These are phyloP conservation scores for Sarcodon sp. DNA, from an alignment of 768 basidiomycete species.

Conservation along the genomic window DNA sequence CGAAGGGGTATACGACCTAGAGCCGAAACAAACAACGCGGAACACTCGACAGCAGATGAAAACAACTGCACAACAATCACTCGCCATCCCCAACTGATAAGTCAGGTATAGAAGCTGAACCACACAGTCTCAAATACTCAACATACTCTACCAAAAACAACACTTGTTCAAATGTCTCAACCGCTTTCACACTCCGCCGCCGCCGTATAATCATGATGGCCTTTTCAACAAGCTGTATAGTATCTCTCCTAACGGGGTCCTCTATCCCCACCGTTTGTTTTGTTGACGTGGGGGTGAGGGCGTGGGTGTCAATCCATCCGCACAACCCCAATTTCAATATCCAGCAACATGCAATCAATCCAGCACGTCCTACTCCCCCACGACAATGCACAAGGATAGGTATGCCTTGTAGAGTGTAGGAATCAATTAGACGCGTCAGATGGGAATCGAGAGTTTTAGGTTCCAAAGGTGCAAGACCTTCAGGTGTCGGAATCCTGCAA, in stretches of 20 bases:
- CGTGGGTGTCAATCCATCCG: slow-evolving; percentile 35
- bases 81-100: not conserved
- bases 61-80: not conserved
- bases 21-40: not conserved
- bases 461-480: slow-evolving; percentile 69
- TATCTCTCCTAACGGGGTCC: slow-evolving; percentile 23
- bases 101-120: slow-evolving; percentile 6
- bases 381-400: slow-evolving; percentile 82
- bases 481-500: slow-evolving; percentile 74
- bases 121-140: slow-evolving; percentile 28
- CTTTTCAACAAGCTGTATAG: slow-evolving; percentile 57
- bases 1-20: not conserved
- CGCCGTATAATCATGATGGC: slow-evolving; percentile 62
- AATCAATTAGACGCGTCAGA: slow-evolving; percentile 48
- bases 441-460: slow-evolving; percentile 49
- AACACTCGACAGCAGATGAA: not conserved
- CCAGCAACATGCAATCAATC: slow-evolving; percentile 88
- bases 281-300: not conserved
- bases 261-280: not conserved
- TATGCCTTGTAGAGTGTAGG: slow-evolving; percentile 62
- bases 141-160: slow-evolving; percentile 70
- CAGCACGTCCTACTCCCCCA: slow-evolving; percentile 90
- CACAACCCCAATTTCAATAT: slow-evolving; percentile 85
- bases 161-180: slow-evolving; percentile 93
- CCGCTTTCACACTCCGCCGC: slow-evolving; percentile 76